Evolutionary conservation across 1,284 basidiomycete genomes (phyloP).

Genomic region (Neolentinus lepideus): DNA sequence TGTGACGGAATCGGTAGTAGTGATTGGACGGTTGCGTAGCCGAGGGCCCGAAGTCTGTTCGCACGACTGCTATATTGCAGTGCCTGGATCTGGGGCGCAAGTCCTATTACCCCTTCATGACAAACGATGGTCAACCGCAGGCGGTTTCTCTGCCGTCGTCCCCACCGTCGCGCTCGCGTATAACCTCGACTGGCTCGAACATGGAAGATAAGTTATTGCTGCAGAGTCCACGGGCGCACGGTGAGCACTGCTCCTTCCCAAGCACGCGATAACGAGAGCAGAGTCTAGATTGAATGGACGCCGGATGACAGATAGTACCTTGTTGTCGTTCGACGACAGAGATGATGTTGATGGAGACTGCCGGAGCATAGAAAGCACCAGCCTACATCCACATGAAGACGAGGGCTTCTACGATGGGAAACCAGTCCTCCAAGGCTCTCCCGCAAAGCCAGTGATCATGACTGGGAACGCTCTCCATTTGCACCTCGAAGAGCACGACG

Average conservation of each 20-base stretch:
- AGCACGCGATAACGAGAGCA: background rate
- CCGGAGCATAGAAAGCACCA: background rate
- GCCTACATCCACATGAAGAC: background rate
- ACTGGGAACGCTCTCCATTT: conserved; percentile 6
- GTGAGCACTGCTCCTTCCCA: background rate
- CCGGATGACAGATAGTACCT: background rate
- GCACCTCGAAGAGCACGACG: conserved; percentile 1
- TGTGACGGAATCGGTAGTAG: background rate
- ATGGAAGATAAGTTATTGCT: background rate
- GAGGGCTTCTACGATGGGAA: background rate
- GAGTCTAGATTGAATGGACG: no score
- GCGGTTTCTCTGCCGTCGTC: background rate
- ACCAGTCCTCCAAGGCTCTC: background rate
- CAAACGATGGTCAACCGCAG: background rate
- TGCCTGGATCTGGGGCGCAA: background rate
- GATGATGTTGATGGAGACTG: background rate
- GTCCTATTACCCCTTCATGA: background rate
- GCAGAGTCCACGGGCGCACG: background rate
- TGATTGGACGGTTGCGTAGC: background rate
- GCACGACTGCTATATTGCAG: background rate
- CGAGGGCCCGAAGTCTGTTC: background rate
- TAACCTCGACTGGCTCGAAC: background rate
- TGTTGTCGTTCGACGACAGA: background rate
- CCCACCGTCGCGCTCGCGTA: background rate
- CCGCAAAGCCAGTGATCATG: conserved; percentile 2